phyloP scores from a whole-genome alignment of 78 protist genomes.

The Dictyostelium discoideum region dicty_2.7 NC_007091.3:1420501-1421000 shows the following conservation, averaged over 20 bases:
- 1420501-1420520: slow-evolving; percentile 10
- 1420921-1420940: slow-evolving; percentile 76
- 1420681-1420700: no score
- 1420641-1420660: neutral
- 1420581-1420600: slow-evolving; percentile 36
- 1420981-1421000: slow-evolving; percentile 65
- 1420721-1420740: neutral
- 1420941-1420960: slow-evolving; percentile 10
- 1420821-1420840: neutral
- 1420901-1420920: slow-evolving; percentile 14
- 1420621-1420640: neutral
- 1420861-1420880: slow-evolving; percentile 73
- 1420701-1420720: neutral
- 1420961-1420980: slow-evolving; percentile 7
- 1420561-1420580: neutral
- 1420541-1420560: neutral
- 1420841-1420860: slow-evolving; percentile 48
- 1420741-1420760: neutral
- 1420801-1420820: neutral
- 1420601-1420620: slow-evolving; percentile 6
- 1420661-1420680: no score
- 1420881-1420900: slow-evolving; percentile 46
- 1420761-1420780: slow-evolving; percentile 52
- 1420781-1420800: slow-evolving; percentile 66
- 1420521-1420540: slow-evolving; percentile 34